Conservation (phyloP, 805 yeast species). For the Metschnikowia drakensbergensis region DNA sequence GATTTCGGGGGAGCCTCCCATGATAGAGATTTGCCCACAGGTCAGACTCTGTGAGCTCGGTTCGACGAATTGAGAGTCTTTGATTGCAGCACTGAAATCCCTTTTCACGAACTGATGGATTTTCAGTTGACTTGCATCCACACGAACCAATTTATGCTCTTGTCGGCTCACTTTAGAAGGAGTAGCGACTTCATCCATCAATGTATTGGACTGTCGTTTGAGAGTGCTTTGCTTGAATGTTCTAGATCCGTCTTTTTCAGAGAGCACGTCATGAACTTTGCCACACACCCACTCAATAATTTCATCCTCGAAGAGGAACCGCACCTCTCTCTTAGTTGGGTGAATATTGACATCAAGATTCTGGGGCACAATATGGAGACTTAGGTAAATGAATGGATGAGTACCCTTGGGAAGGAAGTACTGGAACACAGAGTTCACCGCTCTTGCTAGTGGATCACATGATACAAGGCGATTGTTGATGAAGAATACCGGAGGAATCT, state of each 20-base stretch:
- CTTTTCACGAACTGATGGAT: conserved; percentile 18
- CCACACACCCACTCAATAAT: conserved; percentile 60
- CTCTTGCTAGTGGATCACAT: conserved; percentile 75
- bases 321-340: conserved; percentile 90
- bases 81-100: conserved; percentile 2
- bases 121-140: conserved; percentile 59
- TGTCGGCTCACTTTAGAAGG: conserved; percentile 38
- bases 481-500: conserved; percentile 68
- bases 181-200: conserved; percentile 10
- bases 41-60: background rate
- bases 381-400: conserved; percentile 72
- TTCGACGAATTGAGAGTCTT: background rate
- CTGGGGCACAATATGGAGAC: conserved; percentile 60
- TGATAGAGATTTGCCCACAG: background rate
- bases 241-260: conserved; percentile 62
- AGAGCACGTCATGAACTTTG: conserved; percentile 47
- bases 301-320: conserved; percentile 83
- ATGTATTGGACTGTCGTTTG: conserved; percentile 11
- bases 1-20: background rate
- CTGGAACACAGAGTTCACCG: conserved; percentile 58
- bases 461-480: conserved; percentile 80
- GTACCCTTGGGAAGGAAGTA: conserved; percentile 71
- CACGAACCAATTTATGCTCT: conserved; percentile 67
- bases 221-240: conserved; percentile 60
- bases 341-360: conserved; percentile 91